Conservation (phyloP, 441 rosid genomes). For the Sinapis alba region DNA sequence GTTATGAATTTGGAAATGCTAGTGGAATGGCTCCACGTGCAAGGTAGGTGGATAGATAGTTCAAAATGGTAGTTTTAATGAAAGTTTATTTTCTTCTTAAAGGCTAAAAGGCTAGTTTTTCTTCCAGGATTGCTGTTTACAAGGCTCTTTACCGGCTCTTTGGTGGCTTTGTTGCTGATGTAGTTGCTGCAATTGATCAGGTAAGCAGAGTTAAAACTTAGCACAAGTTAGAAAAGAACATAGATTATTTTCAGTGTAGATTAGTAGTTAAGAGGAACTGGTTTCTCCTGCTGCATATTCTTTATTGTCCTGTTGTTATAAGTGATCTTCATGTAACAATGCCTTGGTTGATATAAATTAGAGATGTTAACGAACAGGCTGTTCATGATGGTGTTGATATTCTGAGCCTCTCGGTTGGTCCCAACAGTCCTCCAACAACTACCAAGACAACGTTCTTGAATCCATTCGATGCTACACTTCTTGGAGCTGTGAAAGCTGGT, state of each 20-base stretch:
- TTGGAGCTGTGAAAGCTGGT: conserved; percentile 94
- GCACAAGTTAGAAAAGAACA: background rate
- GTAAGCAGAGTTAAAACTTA: conserved; percentile 36
- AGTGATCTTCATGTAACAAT: no score
- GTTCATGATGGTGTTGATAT: conserved; percentile 96
- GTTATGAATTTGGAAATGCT: conserved; percentile 93
- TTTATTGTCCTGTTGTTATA: no score
- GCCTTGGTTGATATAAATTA: conserved; percentile 4
- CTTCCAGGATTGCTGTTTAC: conserved; percentile 88
- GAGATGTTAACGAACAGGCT: conserved; percentile 56
- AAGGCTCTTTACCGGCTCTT: conserved; percentile 93
- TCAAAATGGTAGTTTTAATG: background rate
- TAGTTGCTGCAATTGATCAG: conserved; percentile 98
- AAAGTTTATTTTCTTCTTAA: background rate
- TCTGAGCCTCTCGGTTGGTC: conserved; percentile 93
- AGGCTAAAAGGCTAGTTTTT: conserved; percentile 14
- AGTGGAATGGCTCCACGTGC: conserved; percentile 99
- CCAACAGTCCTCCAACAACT: conserved; percentile 87
- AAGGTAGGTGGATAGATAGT: conserved; percentile 50
- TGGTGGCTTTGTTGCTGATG: conserved; percentile 96
- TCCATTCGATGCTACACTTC: conserved; percentile 94
- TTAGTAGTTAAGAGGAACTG: background rate
- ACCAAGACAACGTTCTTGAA: conserved; percentile 82
- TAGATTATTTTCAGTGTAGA: no score
- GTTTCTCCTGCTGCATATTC: no score